Evolutionary conservation across 192 early-diverging fungal species (phyloP).

Genomic region (Podila epicladia): DNA sequence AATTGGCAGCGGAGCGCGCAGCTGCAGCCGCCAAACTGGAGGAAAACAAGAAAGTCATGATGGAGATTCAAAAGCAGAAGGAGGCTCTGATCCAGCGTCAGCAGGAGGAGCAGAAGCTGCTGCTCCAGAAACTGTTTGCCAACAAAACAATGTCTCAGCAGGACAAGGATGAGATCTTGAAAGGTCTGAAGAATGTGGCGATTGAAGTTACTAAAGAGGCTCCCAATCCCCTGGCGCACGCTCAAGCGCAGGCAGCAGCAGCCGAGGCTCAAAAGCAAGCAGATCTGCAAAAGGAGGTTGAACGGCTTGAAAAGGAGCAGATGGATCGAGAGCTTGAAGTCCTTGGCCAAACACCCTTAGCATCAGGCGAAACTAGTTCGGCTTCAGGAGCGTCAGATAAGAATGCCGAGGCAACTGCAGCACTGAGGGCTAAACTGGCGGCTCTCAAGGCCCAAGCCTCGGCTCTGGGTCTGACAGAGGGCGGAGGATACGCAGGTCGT

Average conservation of each 20-base stretch:
- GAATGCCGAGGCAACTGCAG: slow-evolving; percentile 50
- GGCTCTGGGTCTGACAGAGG: slow-evolving; percentile 29
- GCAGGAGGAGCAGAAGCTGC: slow-evolving; percentile 70
- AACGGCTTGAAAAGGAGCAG: slow-evolving; percentile 44
- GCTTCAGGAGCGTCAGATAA: slow-evolving; percentile 15
- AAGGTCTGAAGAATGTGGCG: slow-evolving; percentile 57
- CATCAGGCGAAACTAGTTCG: background rate
- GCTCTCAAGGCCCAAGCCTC: slow-evolving; percentile 66
- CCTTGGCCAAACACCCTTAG: slow-evolving; percentile 15
- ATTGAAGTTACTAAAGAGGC: slow-evolving; percentile 55
- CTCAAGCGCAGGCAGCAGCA: slow-evolving; percentile 47
- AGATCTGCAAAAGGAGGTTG: slow-evolving; percentile 45
- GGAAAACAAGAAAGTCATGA: slow-evolving; percentile 55
- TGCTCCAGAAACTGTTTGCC: slow-evolving; percentile 65
- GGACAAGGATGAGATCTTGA: slow-evolving; percentile 60
- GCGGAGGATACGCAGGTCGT: slow-evolving; percentile 49
- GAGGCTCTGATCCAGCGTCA: slow-evolving; percentile 65
- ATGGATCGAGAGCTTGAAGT: slow-evolving; percentile 65
- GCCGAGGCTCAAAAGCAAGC: slow-evolving; percentile 49
- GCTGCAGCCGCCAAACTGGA: slow-evolving; percentile 62
- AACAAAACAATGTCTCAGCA: slow-evolving; percentile 59
- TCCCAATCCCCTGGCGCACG: slow-evolving; percentile 32
- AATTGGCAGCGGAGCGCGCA: slow-evolving; percentile 55
- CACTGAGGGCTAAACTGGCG: slow-evolving; percentile 66
- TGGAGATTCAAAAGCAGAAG: slow-evolving; percentile 68